Percentiles rank a stretch among this genome's conserved stretches.
Evolutionary conservation across 495 filamentous ascomycete genomes (phyloP).

Genomic region (Penicillium daleae): DNA sequence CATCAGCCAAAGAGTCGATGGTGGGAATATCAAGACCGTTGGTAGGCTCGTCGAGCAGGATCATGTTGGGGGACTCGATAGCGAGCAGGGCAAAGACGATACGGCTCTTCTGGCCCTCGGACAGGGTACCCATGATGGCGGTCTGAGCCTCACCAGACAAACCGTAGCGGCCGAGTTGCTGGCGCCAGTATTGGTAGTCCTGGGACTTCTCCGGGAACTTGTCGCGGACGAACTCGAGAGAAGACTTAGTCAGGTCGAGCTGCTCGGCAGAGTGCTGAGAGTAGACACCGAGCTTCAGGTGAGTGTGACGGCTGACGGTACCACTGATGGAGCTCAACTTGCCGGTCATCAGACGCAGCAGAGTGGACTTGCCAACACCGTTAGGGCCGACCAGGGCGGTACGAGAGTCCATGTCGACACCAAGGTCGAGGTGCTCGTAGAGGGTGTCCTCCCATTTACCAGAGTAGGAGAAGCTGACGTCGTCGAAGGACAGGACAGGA

Average conservation of each 20-base stretch:
- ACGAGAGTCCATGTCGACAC: constrained; percentile 99
- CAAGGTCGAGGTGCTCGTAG: constrained; percentile 94
- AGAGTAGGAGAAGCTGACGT: constrained; percentile 97
- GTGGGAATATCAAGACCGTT: constrained; percentile 99
- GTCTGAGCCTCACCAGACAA: constrained; percentile 92
- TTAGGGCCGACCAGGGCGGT: constrained; percentile 97
- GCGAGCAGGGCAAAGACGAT: constrained; percentile 97
- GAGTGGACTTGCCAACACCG: constrained; percentile 99
- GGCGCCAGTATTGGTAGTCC: constrained; percentile 99
- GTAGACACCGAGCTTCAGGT: constrained; percentile 98
- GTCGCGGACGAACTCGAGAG: constrained; percentile 96
- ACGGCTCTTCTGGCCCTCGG: constrained; percentile 95
- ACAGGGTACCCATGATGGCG: constrained; percentile 94
- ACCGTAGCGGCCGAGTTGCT: constrained; percentile 94
- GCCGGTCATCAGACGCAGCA: constrained; percentile 96
- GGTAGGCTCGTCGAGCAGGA: constrained; percentile 96
- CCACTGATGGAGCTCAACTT: constrained; percentile 86
- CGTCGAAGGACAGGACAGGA: constrained; percentile 93
- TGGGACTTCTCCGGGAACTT: constrained; percentile 87
- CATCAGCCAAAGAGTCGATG: constrained; percentile 95
- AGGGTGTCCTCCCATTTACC: constrained; percentile 87
- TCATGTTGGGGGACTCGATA: constrained; percentile 97
- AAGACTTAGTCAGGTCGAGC: constrained; percentile 96
- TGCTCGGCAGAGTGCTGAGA: constrained; percentile 97
- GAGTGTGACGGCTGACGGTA: constrained; percentile 86